Conservation (phyloP, 108 stramenopile genomes). For the Cyclotella kingstonii region DNA sequence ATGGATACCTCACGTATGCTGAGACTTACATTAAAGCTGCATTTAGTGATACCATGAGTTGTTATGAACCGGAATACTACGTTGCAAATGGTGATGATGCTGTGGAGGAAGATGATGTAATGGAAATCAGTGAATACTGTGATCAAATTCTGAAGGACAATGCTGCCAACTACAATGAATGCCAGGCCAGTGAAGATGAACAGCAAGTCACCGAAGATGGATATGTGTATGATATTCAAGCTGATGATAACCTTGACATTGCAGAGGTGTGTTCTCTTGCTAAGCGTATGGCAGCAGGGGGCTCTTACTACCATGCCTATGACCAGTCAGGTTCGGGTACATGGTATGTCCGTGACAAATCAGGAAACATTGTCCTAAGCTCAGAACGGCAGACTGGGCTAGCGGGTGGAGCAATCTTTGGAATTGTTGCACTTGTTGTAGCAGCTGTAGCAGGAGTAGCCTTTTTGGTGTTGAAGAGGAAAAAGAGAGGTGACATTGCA, state of each 20-base stretch:
- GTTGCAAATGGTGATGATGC: constrained; percentile 1
- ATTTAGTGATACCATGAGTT: constrained; percentile 9
- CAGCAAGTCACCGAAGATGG: constrained; percentile 11
- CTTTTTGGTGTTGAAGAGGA: background rate
- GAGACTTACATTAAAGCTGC: constrained; percentile 26
- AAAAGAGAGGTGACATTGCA: constrained; percentile 8
- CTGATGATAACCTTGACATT: constrained; percentile 10
- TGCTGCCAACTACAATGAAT: constrained; percentile 10
- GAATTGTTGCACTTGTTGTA: constrained; percentile 10
- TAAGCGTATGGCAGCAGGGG: constrained; percentile 11
- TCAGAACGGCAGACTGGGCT: background rate
- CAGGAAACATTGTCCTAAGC: constrained; percentile 4
- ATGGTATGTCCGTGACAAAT: constrained; percentile 26
- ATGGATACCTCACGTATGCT: constrained; percentile 17
- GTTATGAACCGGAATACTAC: background rate
- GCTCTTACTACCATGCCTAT: constrained; percentile 16
- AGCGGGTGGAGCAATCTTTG: constrained; percentile 17
- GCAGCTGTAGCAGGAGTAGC: constrained; percentile 5
- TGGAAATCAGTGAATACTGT: constrained; percentile 16
- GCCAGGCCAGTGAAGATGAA: constrained; percentile 6
- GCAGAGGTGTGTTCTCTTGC: constrained; percentile 12
- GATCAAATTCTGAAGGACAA: constrained; percentile 12
- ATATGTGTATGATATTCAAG: constrained; percentile 20
- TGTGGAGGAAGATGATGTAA: constrained; percentile 3
- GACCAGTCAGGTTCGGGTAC: constrained; percentile 11